Evolutionary conservation across 1,284 basidiomycete species (phyloP).

Genomic region (Omphalotus olearius): DNA sequence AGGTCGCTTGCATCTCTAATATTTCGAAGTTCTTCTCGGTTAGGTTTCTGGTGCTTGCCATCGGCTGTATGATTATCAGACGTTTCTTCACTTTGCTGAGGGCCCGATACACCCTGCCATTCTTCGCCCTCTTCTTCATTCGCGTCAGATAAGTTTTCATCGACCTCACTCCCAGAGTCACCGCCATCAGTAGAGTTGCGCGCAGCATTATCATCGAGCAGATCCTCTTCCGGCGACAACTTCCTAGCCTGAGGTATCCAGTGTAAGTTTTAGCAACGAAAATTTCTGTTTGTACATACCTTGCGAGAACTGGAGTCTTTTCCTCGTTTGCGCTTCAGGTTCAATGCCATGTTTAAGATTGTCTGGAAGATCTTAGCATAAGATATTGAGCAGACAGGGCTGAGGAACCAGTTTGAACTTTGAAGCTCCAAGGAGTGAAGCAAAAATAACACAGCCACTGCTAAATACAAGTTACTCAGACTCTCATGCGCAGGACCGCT

Average conservation of each 20-base stretch:
- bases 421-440: no score
- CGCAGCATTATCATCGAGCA: slow-evolving; percentile 2
- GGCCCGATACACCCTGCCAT: slow-evolving; percentile 20
- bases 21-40: slow-evolving; percentile 69
- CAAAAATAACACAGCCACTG: no score
- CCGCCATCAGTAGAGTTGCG: slow-evolving; percentile 10
- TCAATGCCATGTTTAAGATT: slow-evolving; percentile 1
- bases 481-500: slow-evolving; percentile 32
- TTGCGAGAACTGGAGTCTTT: slow-evolving; percentile 22
- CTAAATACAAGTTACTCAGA: no score
- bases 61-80: slow-evolving; percentile 32
- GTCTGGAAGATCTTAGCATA: no score
- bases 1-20: slow-evolving; percentile 79
- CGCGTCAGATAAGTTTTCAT: slow-evolving; percentile 13
- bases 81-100: slow-evolving; percentile 4
- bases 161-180: slow-evolving; percentile 14
- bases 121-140: slow-evolving; percentile 24
- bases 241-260: slow-evolving; percentile 21
- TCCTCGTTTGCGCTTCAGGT: slow-evolving; percentile 27
- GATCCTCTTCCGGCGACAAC: slow-evolving; percentile 18
- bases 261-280: neutral
- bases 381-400: no score
- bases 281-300: slow-evolving; percentile 17
- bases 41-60: slow-evolving; percentile 29
- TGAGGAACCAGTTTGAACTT: no score